Base-by-base conservation (phyloP, 345 rosid species). In the Chamaenerion angustifolium region DNA sequence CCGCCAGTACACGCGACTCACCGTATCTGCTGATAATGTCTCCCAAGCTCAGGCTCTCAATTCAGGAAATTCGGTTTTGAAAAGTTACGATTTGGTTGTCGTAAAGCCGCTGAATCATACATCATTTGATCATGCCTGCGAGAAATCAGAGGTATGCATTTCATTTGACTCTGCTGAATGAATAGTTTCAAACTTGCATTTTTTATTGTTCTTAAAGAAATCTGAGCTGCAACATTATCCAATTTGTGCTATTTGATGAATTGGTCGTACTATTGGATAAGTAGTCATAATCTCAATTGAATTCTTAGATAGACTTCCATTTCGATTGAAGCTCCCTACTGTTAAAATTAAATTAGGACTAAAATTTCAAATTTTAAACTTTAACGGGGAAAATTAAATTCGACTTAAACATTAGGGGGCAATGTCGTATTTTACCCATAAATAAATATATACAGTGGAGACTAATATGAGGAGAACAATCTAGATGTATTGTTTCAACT, bases 1-100 rank as follows among this genome's bases (percentile, higher is more conserved):
- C 76, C 82, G 93, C 31, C 95, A 87, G 76, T 87, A 84, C 81
- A 78, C 90, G 8, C 93, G 96, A 54, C 68, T 87, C 61, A 82
- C 93, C 0, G 81, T 92, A 52, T 59, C 55, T 14, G 77, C 77
- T 1, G 95, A 92, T 18, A 67, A 46, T 13, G 51, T 64, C 1
- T 56, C 83, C 52, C 92, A 83, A 66, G 63, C 76, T 15, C 82
- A 67, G 58, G 71, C 68, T 11, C 73, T 90, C 50, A 90, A 82
- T 45, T 52, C 85, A 0, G 89, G 80, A 10, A 90, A n/a, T n/a
- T n/a, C n/a, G n/a, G n/a, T n/a, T n/a, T n/a, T n/a, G n/a, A n/a
- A n/a, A n/a, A n/a, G n/a, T n/a, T n/a, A n/a, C n/a, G n/a, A n/a
- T n/a, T n/a, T n/a, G n/a, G n/a, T n/a, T n/a, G n/a, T n/a, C n/a